Evolutionary conservation across 2,329 filamentous ascomycete species (phyloP), one percentile per base, ranked within the genome.

Genomic region (Phaeomoniella chlamydospora): DNA sequence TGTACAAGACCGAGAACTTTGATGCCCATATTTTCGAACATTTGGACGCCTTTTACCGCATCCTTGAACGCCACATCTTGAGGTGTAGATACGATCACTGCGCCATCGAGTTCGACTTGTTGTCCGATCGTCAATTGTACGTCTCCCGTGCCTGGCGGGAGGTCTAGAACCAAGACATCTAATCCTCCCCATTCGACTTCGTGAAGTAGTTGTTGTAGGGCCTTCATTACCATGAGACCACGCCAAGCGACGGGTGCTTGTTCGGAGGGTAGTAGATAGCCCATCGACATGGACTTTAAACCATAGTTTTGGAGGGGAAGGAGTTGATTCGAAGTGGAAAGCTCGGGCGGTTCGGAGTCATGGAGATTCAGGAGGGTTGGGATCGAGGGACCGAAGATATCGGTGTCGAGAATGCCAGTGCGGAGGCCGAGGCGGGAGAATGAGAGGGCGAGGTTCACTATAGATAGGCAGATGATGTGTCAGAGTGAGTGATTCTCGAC

Each of bases 271-370:
- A 94, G 76, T 1, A 98, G 70, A 45, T 94, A 96, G 34, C 90
- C 90, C 83, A 98, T 96, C 0, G 87, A 94, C 90, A 98, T 98
- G 37, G 86, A 92, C 59, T 92, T 92, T 38, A 98, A 72, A 29
- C 90, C 90, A 62, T 96, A 96, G 53, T 93, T 94, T 15, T 82
- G 86, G 15, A 98, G 62, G 0, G 90, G 90, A 2, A 96, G 51
- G 3, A 98, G 70, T 49, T 86, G 78, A 49, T 87, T 86, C 46
- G 34, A 16, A 10, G 14, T n/a, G 10, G 44, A 45, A 18, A 48
- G 33, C 14, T 42, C 39, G 9, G 46, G 46, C 19, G 45, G 39
- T 3, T 33, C 33, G 4, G 43, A 42, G 18, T 48, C 38, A 3
- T 75, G 74, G 3, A 96, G 69, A 45, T 88, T 77, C 39, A 98